These are phyloP conservation scores for Fusarium redolens DNA, from an alignment of 2,329 filamentous ascomycete species.

Conservation along the genomic window DNA sequence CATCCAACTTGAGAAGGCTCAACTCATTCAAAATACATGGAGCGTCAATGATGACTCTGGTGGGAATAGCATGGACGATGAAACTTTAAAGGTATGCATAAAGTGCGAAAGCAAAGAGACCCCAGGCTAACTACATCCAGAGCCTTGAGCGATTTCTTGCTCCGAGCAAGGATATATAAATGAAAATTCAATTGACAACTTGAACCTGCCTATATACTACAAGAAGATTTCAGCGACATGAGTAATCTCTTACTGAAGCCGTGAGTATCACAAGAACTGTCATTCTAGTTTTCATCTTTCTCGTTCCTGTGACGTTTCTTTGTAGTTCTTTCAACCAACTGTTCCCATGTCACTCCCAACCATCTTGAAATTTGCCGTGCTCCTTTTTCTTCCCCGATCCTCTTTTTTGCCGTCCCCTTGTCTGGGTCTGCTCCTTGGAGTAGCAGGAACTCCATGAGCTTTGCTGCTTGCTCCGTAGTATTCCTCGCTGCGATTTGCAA, in stretches of 20 bases:
- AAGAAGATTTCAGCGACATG: no score
- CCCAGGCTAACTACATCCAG: no score
- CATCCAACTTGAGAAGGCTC: neutral
- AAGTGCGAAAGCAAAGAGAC: no score
- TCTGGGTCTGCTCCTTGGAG: neutral
- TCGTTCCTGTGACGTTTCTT: rapidly evolving
- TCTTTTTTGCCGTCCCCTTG: neutral
- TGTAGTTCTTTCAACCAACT: rapidly evolving
- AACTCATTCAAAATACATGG: neutral
- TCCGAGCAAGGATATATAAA: no score
- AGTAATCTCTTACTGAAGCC: no score
- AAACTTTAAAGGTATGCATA: neutral
- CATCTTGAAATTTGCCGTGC: neutral
- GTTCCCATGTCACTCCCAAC: rapidly evolving
- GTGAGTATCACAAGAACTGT: no score
- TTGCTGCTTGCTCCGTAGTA: neutral
- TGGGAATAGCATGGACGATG: rapidly evolving
- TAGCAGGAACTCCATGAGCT: neutral
- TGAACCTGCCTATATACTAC: no score
- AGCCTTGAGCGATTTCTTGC: no score
- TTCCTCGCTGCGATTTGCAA: neutral
- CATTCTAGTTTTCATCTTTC: no score
- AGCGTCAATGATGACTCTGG: rapidly evolving
- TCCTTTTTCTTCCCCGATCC: neutral
- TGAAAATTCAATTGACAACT: no score